These are phyloP conservation scores for Pseudozyma tsukubaensis DNA, from an alignment of 1,284 basidiomycete genomes.

Conservation along the genomic window DNA sequence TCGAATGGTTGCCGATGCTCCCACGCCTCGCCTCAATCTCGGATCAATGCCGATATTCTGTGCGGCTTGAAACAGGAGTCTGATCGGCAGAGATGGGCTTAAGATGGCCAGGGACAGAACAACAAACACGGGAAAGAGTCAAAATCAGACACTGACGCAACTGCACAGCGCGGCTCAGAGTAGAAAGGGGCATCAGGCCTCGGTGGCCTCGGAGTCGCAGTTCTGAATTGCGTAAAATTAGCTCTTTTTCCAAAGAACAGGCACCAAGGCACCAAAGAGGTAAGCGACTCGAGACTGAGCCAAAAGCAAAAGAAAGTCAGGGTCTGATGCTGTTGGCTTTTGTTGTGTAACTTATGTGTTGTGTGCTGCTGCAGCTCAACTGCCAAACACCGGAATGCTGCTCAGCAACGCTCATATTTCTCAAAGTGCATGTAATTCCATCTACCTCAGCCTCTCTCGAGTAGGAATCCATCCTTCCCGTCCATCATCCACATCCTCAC, in stretches of 20 bases:
- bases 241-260: neutral
- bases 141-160: too few species aligned
- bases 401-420: neutral
- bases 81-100: too few species aligned
- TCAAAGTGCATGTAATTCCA: neutral
- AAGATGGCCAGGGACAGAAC: too few species aligned
- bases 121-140: too few species aligned
- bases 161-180: too few species aligned
- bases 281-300: neutral
- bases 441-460: neutral
- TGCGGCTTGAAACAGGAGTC: too few species aligned
- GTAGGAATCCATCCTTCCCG: neutral
- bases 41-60: too few species aligned
- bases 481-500: neutral
- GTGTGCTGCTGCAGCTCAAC: slow-evolving; percentile 8
- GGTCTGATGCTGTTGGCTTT: slow-evolving; percentile 6
- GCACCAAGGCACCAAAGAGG: neutral
- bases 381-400: slow-evolving; percentile 28
- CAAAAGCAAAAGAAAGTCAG: neutral
- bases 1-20: too few species aligned
- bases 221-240: too few species aligned
- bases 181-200: too few species aligned
- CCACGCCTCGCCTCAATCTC: too few species aligned
- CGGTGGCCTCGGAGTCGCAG: too few species aligned
- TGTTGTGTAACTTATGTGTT: neutral